phyloP scores from a whole-genome alignment of 83 land plant genomes.

The Thuja plicata region DNA sequence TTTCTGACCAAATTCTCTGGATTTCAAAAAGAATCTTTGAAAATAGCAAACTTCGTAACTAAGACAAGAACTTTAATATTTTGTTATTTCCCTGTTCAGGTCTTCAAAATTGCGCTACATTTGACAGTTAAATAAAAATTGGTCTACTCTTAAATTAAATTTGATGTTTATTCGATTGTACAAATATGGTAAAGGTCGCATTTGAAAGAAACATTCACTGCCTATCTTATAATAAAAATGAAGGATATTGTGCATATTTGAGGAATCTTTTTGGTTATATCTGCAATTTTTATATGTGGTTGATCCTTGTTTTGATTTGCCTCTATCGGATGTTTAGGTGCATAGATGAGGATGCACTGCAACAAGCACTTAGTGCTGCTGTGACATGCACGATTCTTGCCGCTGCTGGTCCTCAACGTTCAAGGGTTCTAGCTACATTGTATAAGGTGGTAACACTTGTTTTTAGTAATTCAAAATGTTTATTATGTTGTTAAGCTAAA shows the following conservation, averaged over 20 bases:
- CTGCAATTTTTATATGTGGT: not conserved
- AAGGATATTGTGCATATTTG: not conserved
- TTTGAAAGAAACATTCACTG: not conserved
- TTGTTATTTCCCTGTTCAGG: not conserved
- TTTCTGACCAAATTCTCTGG: too few relatives aligned
- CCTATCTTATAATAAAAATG: not conserved
- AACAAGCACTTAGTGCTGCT: slow-evolving; percentile 97
- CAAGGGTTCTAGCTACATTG: slow-evolving; percentile 94
- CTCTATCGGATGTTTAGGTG: slow-evolving; percentile 34
- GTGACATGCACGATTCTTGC: slow-evolving; percentile 99
- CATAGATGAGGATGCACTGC: slow-evolving; percentile 93
- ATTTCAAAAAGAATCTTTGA: too few relatives aligned
- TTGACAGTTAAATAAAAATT: not conserved
- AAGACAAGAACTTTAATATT: not conserved
- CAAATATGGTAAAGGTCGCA: not conserved
- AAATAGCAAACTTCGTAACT: too few relatives aligned
- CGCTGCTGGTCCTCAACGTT: slow-evolving; percentile 98
- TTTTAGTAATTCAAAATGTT: not conserved
- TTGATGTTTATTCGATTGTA: not conserved
- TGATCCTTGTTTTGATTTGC: not conserved
- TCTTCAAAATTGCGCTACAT: not conserved
- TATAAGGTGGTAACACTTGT: slow-evolving; percentile 70
- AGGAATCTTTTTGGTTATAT: not conserved
- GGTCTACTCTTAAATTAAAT: not conserved
- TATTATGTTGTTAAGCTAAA: not conserved